These are phyloP conservation scores for Aureobasidium melanogenum DNA, from an alignment of 2,329 filamentous ascomycete species.

Conservation along the genomic window DNA sequence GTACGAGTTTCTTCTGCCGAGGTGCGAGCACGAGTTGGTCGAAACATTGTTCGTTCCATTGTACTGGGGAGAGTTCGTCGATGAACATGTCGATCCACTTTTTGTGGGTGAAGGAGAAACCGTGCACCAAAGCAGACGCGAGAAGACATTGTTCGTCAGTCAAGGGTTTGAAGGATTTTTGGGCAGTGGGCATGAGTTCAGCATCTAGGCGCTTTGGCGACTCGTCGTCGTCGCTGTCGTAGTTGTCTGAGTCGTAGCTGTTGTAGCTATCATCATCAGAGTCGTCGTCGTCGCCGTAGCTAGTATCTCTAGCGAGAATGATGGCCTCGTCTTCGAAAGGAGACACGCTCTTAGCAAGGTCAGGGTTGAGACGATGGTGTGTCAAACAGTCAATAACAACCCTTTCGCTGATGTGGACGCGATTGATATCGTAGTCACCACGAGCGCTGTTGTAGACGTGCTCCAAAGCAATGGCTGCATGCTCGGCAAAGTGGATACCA, in stretches of 20 bases:
- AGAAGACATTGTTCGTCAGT: slow-evolving; percentile 23
- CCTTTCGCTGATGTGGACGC: slow-evolving; percentile 22
- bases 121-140: slow-evolving; percentile 23
- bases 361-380: slow-evolving; percentile 22
- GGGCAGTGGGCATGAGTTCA: slow-evolving; percentile 13
- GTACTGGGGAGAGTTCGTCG: slow-evolving; percentile 22
- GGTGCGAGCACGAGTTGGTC: slow-evolving; percentile 24
- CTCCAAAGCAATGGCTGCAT: slow-evolving; percentile 21
- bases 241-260: background rate
- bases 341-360: slow-evolving; percentile 18
- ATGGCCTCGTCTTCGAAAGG: slow-evolving; percentile 15
- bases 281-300: background rate
- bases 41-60: slow-evolving; percentile 25
- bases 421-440: slow-evolving; percentile 13
- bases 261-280: background rate
- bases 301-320: background rate
- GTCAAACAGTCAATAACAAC: slow-evolving; percentile 24
- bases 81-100: slow-evolving; percentile 29
- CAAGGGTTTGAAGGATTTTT: slow-evolving; percentile 13
- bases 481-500: slow-evolving; percentile 22
- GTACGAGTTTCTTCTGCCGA: slow-evolving; percentile 25
- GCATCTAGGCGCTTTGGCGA: background rate
- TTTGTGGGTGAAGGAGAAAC: slow-evolving; percentile 28
- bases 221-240: background rate
- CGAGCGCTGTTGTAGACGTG: background rate